phyloP scores from a whole-genome alignment of 257 asterid genomes.

The Buddleja alternifolia region DNA sequence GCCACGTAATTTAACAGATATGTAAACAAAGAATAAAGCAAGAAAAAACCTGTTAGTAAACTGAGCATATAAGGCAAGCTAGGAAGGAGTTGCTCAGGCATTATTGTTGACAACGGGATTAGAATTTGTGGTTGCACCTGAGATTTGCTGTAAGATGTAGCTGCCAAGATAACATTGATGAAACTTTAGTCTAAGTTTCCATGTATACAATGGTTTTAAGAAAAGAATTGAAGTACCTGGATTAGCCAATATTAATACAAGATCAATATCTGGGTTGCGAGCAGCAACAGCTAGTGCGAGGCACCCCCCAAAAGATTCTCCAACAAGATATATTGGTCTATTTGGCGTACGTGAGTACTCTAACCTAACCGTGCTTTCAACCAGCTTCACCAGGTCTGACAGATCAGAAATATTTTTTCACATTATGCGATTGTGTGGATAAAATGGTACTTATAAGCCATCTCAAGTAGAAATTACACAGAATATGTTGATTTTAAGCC shows the following conservation, averaged over 20 bases:
- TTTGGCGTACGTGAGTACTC: constrained; percentile 53
- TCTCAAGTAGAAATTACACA: too few species aligned
- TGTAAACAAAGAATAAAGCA: constrained; percentile 7
- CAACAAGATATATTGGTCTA: constrained; percentile 79
- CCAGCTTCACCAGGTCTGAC: constrained; percentile 70
- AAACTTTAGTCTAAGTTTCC: constrained; percentile 6
- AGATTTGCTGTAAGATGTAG: constrained; percentile 63
- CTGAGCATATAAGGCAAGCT: constrained; percentile 50
- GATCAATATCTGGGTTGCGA: constrained; percentile 70
- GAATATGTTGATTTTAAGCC: not conserved
- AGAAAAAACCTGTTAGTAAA: constrained; percentile 54
- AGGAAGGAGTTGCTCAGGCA: constrained; percentile 56
- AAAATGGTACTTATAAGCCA: too few species aligned
- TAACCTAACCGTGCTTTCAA: constrained; percentile 58
- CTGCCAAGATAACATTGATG: constrained; percentile 40
- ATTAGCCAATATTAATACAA: constrained; percentile 70
- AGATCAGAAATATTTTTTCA: not conserved
- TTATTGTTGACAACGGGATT: constrained; percentile 45
- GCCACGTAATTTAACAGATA: not conserved
- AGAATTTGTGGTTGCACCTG: constrained; percentile 44
- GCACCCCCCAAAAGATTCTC: constrained; percentile 82
- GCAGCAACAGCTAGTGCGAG: constrained; percentile 87
- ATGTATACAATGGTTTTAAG: not conserved
- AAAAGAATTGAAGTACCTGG: constrained; percentile 54
- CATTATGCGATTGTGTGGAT: too few species aligned